Evolutionary conservation across 345 rosid genomes (phyloP).

Genomic region (Syzygium oleosum): DNA sequence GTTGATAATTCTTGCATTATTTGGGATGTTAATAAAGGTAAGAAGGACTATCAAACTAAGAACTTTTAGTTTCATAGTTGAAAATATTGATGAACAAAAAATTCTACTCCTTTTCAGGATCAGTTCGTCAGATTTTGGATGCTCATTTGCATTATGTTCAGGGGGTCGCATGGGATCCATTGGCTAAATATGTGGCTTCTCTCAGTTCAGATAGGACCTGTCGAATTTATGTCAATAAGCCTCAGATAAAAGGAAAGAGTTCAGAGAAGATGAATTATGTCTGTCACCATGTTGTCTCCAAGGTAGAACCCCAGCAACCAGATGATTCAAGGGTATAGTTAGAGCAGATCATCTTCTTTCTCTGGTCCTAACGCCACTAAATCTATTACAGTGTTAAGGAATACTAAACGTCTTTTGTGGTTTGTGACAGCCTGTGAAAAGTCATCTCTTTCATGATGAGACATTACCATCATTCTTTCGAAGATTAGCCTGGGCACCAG

Average conservation of each 20-base stretch:
- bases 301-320: conserved; percentile 54
- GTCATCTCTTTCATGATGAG: conserved; percentile 89
- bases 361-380: neutral
- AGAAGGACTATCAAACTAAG: conserved; percentile 2
- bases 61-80: neutral
- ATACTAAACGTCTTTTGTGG: neutral
- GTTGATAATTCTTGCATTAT: conserved; percentile 96
- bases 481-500: conserved; percentile 98
- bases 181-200: conserved; percentile 72
- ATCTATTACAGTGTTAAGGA: neutral
- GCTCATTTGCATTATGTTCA: conserved; percentile 94
- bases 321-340: conserved; percentile 64
- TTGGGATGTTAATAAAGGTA: conserved; percentile 94
- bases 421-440: conserved; percentile 43
- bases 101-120: conserved; percentile 41
- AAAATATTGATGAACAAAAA: neutral
- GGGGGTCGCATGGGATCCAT: conserved; percentile 99
- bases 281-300: conserved; percentile 73
- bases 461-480: conserved; percentile 92
- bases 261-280: conserved; percentile 54
- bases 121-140: conserved; percentile 83
- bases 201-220: conserved; percentile 97
- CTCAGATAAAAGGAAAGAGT: conserved; percentile 58
- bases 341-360: conserved; percentile 1
- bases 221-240: conserved; percentile 66